Evolutionary conservation across 208 protist genomes (phyloP), one percentile per base, ranked within the genome.

Genomic region (Trypanosoma platydactyli): DNA sequence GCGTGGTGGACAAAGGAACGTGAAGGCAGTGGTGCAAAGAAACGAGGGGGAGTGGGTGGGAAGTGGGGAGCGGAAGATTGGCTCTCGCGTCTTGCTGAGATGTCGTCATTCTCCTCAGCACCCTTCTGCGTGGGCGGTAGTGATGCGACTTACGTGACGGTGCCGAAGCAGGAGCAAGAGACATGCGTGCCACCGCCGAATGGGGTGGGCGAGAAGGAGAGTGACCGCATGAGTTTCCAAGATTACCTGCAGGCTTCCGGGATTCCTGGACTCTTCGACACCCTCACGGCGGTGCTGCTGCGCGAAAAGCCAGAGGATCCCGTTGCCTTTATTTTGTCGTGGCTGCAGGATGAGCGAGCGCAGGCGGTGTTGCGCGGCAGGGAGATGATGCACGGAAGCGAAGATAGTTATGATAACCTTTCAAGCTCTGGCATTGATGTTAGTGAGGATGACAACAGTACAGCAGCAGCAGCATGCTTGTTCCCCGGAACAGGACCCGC

Each of bases 201-300:
- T 9, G 33, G 9, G 5, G 9, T 38, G 33, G 33, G 9, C 33
- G 33, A 38, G 5, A 27, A 40, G 2, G 24, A 16, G 9, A 27
- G 27, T 7, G 5, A 61, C 12, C 40, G 24, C 35, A 18, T 48
- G 55, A 29, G 48, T 15, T 29, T 61, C 27, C 35, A 63, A 11
- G 71, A 79, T 46, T 84, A 84, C 58, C 22, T 84, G 45, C 18
- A 68, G 2, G 12, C 29, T 22, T 22, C 56, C 27, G 57, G 51
- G 20, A 66, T 81, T 38, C 81, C 84, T 0, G 49, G 52, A 6
- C 71, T 94, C 7, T 86, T 94, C 49, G 80, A 92, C 42, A 75
- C 74, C 40, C 62, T 94, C 25, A 83, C 74, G 15, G 53, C 53
- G 22, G 76, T 74, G 22, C 58, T 94, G 1, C 51, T 92, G 35